Evolutionary conservation across 768 basidiomycete species (phyloP), one percentile per base, ranked within the genome.

Genomic region (Lanmaoa pseudosensibilis): DNA sequence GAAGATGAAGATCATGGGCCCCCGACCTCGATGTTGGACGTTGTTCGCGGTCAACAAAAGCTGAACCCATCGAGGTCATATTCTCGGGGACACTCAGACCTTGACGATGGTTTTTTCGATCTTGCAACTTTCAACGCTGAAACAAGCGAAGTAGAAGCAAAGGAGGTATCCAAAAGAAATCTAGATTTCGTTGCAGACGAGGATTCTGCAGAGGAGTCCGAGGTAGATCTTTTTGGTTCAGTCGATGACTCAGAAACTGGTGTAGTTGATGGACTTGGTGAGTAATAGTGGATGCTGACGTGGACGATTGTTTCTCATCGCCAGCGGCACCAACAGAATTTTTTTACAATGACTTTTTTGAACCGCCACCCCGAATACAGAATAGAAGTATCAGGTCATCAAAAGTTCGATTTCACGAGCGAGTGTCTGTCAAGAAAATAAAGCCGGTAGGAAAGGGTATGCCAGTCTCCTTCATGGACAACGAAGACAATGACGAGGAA

Each of bases 91-190:
- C 75, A 79, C 54, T 72, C 79, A 6, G 79, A 80, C 41, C 81
- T 98, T 30, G 88, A 98, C 70, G 96, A 98, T 68, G 84, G 79
- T 15, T 98, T 98, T 76, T 98, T 98, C 73, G 81, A 88, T 58
- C 80, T 99, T 46, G 83, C 84, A 30, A 79, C 84, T 19, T 99
- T 99, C 78, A 97, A 98, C 65, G 80, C 85, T 3, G 85, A 94
- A 69, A 87, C 88, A 2, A 90, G 92, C 69, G 83, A 82, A 61
- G 82, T 85, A 3, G 94, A 96, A 70, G 82, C 86, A 15, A 80
- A 73, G 55, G 77, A 75, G 16, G 78, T 82, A 11, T 85, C 86
- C 3, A 77, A 76, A 64, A 93, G 92, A 19, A 75, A 73, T 27
- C 76, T 90, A 23, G 79, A 80, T 71, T 74, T 79, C 36, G 76